Percentiles rank a stretch among this genome's conserved stretches.
These are phyloP conservation scores for Cordyceps militaris DNA, from an alignment of 2,329 filamentous ascomycete species.

Conservation along the genomic window DNA sequence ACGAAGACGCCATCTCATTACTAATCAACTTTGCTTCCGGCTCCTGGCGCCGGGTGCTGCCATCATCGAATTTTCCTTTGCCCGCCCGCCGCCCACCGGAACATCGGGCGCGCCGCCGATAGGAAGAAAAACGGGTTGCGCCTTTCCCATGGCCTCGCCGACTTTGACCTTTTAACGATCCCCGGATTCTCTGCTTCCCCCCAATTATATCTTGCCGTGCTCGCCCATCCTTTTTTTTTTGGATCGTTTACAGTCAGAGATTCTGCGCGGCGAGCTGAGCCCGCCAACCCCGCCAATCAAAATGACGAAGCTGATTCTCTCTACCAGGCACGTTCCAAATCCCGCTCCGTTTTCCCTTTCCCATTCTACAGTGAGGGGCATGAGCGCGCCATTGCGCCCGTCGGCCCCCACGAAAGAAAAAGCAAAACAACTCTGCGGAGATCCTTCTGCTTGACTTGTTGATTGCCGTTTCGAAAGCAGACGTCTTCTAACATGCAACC, in stretches of 20 bases:
- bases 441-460: no score
- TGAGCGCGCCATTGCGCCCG: neutral
- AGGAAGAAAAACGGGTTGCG: conserved; percentile 5
- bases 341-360: conserved; percentile 9
- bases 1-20: conserved; percentile 11
- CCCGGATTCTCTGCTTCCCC: neutral
- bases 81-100: conserved; percentile 12
- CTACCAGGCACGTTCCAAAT: conserved; percentile 64
- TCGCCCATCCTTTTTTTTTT: neutral
- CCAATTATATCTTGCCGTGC: neutral
- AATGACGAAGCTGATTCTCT: conserved; percentile 76
- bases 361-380: neutral
- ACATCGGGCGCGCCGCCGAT: conserved; percentile 4
- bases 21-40: conserved; percentile 6
- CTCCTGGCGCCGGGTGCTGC: neutral
- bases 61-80: conserved; percentile 6
- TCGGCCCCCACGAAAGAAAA: neutral
- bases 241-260: neutral
- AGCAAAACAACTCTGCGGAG: neutral
- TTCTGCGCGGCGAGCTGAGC: neutral
- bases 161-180: conserved; percentile 6
- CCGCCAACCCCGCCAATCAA: conserved; percentile 17
- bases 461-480: neutral
- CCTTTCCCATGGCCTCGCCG: neutral
- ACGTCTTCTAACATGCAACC: neutral